Evolutionary conservation across 2,329 filamentous ascomycete genomes (phyloP).

Genomic region (Cercospora berteroae): DNA sequence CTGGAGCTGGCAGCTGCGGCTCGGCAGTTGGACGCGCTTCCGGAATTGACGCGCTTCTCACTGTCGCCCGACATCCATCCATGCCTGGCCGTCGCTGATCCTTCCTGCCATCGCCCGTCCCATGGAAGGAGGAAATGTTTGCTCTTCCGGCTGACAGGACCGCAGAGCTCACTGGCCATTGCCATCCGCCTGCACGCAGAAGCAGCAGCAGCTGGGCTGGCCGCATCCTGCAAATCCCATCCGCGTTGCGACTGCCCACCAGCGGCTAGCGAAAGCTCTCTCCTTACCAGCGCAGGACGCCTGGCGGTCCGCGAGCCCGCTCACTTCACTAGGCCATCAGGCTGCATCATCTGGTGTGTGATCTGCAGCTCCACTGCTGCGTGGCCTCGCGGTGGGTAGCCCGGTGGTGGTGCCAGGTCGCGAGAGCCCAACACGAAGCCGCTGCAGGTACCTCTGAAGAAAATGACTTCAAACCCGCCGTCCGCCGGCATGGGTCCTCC

Average conservation of each 20-base stretch:
- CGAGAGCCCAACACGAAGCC: neutral
- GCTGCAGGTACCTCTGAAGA: neutral
- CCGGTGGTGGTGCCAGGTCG: neutral
- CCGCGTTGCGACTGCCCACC: neutral
- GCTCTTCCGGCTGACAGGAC: neutral
- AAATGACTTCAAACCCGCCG: slow-evolving; percentile 36
- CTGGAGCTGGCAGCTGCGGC: neutral
- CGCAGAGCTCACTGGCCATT: neutral
- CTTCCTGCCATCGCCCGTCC: neutral
- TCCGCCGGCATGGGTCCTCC: slow-evolving; percentile 33
- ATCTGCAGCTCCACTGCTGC: neutral
- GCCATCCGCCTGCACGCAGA: neutral
- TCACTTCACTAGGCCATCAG: neutral
- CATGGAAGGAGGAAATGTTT: neutral
- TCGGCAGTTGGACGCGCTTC: neutral
- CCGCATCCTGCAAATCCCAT: neutral
- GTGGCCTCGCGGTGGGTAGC: neutral
- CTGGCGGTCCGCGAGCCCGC: neutral
- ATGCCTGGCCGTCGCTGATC: neutral
- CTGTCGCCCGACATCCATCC: neutral
- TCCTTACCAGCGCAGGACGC: slow-evolving; percentile 1
- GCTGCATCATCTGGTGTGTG: neutral
- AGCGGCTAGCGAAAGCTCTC: neutral
- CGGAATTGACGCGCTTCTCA: neutral
- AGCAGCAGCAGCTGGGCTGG: neutral